These are phyloP conservation scores for Naematelia aurantialba DNA, from an alignment of 768 basidiomycete species.

Conservation along the genomic window DNA sequence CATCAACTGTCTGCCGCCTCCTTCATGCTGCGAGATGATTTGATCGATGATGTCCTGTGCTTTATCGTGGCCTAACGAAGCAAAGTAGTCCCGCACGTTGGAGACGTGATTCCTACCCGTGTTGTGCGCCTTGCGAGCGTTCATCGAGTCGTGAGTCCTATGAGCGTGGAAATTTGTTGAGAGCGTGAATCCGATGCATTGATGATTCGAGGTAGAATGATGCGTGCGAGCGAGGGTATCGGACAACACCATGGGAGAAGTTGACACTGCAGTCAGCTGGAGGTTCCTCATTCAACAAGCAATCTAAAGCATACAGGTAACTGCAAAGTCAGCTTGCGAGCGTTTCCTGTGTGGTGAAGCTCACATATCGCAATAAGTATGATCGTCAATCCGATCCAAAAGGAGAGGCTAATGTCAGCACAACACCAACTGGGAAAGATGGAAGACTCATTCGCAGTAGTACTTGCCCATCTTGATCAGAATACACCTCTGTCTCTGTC, in stretches of 20 bases:
- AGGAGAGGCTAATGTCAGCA: constrained; percentile 13
- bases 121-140: constrained; percentile 87
- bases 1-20: constrained; percentile 52
- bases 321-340: constrained; percentile 8
- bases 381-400: constrained; percentile 1
- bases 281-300: too few species aligned
- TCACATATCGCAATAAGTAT: constrained; percentile 37
- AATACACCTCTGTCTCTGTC: too few species aligned
- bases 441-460: constrained; percentile 39
- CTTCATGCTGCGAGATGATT: constrained; percentile 90
- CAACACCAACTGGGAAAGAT: background rate
- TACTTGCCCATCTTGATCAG: constrained; percentile 40
- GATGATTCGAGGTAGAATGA: constrained; percentile 2
- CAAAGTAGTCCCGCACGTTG: constrained; percentile 89
- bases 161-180: too few species aligned
- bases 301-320: constrained; percentile 27
- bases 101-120: constrained; percentile 93
- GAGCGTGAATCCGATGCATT: background rate
- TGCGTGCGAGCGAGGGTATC: background rate
- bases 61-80: constrained; percentile 70
- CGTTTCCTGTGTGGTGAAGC: background rate
- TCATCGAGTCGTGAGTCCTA: constrained; percentile 45
- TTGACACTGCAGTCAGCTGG: too few species aligned
- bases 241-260: background rate
- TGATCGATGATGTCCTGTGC: constrained; percentile 98